Evolutionary conservation across 768 basidiomycete species (phyloP), one percentile per base, ranked within the genome.

Genomic region (Zangia roseola): DNA sequence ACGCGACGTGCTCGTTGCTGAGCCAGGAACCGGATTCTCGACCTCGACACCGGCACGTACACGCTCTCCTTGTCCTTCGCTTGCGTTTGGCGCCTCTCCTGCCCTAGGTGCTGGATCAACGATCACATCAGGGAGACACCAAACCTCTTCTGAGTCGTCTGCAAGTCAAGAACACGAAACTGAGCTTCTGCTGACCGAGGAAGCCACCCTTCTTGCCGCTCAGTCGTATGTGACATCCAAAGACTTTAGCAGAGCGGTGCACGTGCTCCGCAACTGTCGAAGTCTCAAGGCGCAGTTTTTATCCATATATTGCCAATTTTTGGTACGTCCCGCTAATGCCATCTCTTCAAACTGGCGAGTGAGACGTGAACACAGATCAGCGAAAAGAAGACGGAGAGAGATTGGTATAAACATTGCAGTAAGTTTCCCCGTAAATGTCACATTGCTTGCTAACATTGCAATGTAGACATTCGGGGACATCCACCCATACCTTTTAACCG

Each of bases 381-480:
- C 49, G 94, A 97, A 72, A 87, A 87, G 61, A 82, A 81, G 56
- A 83, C 90, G 1, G 78, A 88, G 58, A 78, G 88, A 58, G 84
- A 88, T 49, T 93, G 91, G 90, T 89, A 92, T 71, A 84, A 84
- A 69, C 74, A 86, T 56, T 80, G 88, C 60, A 82, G 91, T 86
- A 54, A 54, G 83, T 74, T 10, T 40, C 23, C 23, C 12, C 36
- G 17, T 17, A n/a, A 17, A 34, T 25, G 6, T 28, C 25, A 23
- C 24, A 23, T 37, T 13, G 2, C 31, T 43, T 34, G 37, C 49
- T 34, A 28, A 54, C 17, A 33, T 54, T 40, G 40, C 45, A 24
- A 12, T 23, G 8, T 45, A 90, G 89, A 79, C 61, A 83, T 82
- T 59, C 81, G 84, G 36, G 78, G 83, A 53, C 85, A 89, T 57